These are phyloP conservation scores for Leccinum truebloodii DNA, from an alignment of 768 basidiomycete species.

Conservation along the genomic window DNA sequence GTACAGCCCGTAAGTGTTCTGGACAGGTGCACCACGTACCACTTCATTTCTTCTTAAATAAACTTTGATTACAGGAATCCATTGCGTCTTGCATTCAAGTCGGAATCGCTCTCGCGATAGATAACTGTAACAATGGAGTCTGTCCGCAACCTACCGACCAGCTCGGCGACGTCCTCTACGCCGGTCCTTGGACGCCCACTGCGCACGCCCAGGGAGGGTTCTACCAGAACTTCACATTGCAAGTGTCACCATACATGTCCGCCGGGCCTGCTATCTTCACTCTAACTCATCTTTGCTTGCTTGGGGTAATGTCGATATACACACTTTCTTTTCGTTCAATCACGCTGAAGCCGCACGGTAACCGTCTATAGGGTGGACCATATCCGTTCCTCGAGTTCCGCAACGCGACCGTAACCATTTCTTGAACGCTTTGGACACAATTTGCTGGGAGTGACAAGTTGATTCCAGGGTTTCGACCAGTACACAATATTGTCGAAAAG, in stretches of 20 bases:
- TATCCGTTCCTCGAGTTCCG: background rate
- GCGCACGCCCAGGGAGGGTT: slow-evolving; percentile 16
- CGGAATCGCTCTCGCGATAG: slow-evolving; percentile 32
- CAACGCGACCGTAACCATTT: slow-evolving; percentile 24
- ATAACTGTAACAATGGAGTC: slow-evolving; percentile 19
- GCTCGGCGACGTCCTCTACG: slow-evolving; percentile 31
- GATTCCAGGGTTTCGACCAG: background rate
- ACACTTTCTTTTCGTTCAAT: background rate
- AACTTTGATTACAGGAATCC: too few relatives aligned
- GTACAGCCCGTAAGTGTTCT: too few relatives aligned
- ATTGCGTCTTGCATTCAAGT: slow-evolving; percentile 24
- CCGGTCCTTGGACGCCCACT: slow-evolving; percentile 30
- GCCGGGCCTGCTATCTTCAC: slow-evolving; percentile 31
- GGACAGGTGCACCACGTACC: too few relatives aligned
- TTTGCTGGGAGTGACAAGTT: background rate
- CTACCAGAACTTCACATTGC: slow-evolving; percentile 33
- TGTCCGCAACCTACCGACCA: slow-evolving; percentile 24
- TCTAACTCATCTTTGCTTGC: slow-evolving; percentile 28
- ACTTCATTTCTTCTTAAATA: too few relatives aligned
- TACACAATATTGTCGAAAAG: background rate
- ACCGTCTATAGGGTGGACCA: background rate
- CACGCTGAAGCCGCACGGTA: background rate
- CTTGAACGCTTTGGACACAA: background rate
- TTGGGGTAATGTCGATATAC: background rate
- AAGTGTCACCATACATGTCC: slow-evolving; percentile 2